phyloP scores from a whole-genome alignment of 1,284 basidiomycete species.

The Bjerkandera adusta region DNA sequence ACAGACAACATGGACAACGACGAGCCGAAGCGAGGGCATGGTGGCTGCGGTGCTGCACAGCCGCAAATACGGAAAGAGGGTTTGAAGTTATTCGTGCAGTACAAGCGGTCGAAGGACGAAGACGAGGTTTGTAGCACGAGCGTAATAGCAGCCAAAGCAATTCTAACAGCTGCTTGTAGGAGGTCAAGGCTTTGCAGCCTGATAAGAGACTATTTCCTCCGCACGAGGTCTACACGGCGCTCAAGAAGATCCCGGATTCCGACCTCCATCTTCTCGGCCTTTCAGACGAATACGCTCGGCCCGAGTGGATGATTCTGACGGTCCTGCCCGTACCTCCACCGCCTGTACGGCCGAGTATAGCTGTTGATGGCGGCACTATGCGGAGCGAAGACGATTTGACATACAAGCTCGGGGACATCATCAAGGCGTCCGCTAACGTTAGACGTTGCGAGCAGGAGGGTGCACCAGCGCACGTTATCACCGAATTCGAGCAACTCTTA shows the following conservation, averaged over 20 bases:
- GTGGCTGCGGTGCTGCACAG: constrained; percentile 94
- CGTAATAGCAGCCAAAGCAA: constrained; percentile 1
- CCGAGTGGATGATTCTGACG: constrained; percentile 99
- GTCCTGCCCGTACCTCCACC: constrained; percentile 98
- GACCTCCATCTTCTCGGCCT: constrained; percentile 94
- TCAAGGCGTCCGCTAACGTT: constrained; percentile 93
- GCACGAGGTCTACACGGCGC: constrained; percentile 86
- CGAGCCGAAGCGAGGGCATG: constrained; percentile 83
- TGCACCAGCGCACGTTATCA: constrained; percentile 93
- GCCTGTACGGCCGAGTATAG: constrained; percentile 96
- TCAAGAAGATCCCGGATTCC: constrained; percentile 90
- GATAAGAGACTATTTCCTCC: constrained; percentile 90
- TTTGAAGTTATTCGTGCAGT: constrained; percentile 93
- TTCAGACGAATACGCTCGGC: constrained; percentile 93
- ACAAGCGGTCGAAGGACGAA: constrained; percentile 91
- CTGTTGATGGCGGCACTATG: constrained; percentile 94
- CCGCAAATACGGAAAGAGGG: constrained; percentile 94
- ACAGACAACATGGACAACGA: constrained; percentile 73
- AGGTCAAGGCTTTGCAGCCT: constrained; percentile 82
- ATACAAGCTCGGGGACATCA: constrained; percentile 97
- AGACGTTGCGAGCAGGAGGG: constrained; percentile 95
- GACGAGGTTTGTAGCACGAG: constrained; percentile 69
- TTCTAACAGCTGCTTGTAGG: constrained; percentile 41
- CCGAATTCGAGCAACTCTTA: constrained; percentile 94
- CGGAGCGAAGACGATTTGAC: constrained; percentile 98